These are phyloP conservation scores for Boletus reticuloceps DNA, from an alignment of 768 basidiomycete species.

Conservation along the genomic window DNA sequence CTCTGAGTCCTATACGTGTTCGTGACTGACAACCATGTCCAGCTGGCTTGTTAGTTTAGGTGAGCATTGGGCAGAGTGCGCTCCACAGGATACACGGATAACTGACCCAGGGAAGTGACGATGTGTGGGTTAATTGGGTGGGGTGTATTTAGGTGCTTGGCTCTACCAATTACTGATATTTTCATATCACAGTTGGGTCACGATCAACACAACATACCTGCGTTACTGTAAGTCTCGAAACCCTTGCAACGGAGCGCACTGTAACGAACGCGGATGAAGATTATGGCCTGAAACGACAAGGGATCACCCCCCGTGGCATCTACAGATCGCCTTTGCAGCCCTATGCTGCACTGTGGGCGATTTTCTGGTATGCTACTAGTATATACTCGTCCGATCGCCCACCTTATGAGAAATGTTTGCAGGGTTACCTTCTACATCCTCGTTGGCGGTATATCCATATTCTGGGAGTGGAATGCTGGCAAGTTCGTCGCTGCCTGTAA, in stretches of 20 bases:
- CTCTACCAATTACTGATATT: conserved; percentile 52
- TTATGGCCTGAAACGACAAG: conserved; percentile 28
- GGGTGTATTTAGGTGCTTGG: conserved; percentile 6
- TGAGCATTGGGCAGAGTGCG: conserved; percentile 13
- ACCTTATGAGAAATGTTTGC: neutral
- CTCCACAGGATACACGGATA: neutral
- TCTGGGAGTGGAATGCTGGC: conserved; percentile 58
- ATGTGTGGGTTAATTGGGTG: conserved; percentile 61
- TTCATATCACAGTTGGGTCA: conserved; percentile 51
- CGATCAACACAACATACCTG: conserved; percentile 70
- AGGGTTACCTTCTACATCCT: conserved; percentile 50
- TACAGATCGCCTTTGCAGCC: conserved; percentile 66
- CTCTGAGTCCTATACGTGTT: neutral
- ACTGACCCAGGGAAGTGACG: conserved; percentile 32
- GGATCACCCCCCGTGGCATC: conserved; percentile 57
- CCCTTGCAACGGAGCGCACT: conserved; percentile 33
- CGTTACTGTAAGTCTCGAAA: conserved; percentile 53
- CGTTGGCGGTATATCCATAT: conserved; percentile 55
- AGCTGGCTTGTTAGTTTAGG: conserved; percentile 71
- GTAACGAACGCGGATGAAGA: neutral
- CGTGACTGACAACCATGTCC: conserved; percentile 16
- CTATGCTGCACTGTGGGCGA: conserved; percentile 66
- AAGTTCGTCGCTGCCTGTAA: conserved; percentile 47
- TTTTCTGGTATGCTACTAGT: conserved; percentile 64
- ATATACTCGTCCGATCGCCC: conserved; percentile 11